These are phyloP conservation scores for Alternaria burnsii DNA, from an alignment of 2,329 filamentous ascomycete species.

Conservation along the genomic window DNA sequence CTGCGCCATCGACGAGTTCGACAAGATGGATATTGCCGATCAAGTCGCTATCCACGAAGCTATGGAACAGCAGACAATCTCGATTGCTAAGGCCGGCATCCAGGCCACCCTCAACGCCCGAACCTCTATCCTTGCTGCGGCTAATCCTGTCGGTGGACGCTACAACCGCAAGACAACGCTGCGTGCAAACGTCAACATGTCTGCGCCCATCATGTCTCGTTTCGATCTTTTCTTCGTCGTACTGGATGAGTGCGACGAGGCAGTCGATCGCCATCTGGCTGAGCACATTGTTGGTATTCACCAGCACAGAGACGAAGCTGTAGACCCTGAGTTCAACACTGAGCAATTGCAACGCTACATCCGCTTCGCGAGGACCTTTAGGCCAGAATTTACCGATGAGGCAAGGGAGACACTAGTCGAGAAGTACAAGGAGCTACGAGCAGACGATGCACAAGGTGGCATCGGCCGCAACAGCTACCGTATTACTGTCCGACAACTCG, in stretches of 20 bases:
- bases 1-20: constrained; percentile 98
- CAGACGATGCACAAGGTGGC: constrained; percentile 92
- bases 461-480: constrained; percentile 95
- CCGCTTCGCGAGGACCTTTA: constrained; percentile 92
- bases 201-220: constrained; percentile 97
- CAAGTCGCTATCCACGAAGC: constrained; percentile 99
- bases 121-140: constrained; percentile 93
- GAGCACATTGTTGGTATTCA: constrained; percentile 95
- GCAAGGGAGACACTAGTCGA: constrained; percentile 85
- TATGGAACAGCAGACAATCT: constrained; percentile 99
- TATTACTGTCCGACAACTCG: constrained; percentile 94
- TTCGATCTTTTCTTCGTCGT: constrained; percentile 99
- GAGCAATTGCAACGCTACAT: constrained; percentile 98
- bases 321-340: constrained; percentile 92
- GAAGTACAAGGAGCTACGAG: constrained; percentile 93
- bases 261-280: constrained; percentile 87
- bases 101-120: constrained; percentile 96
- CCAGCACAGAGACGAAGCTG: constrained; percentile 88
- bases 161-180: constrained; percentile 97
- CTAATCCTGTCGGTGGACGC: constrained; percentile 94
- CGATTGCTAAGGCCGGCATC: constrained; percentile 97
- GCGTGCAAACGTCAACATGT: constrained; percentile 97
- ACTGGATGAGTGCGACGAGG: constrained; percentile 94
- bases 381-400: constrained; percentile 88
- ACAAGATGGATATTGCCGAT: constrained; percentile 98